Evolutionary conservation across 139 green algal genomes (phyloP), one percentile per base, ranked within the genome.

Genomic region (Pleodorina starrii): DNA sequence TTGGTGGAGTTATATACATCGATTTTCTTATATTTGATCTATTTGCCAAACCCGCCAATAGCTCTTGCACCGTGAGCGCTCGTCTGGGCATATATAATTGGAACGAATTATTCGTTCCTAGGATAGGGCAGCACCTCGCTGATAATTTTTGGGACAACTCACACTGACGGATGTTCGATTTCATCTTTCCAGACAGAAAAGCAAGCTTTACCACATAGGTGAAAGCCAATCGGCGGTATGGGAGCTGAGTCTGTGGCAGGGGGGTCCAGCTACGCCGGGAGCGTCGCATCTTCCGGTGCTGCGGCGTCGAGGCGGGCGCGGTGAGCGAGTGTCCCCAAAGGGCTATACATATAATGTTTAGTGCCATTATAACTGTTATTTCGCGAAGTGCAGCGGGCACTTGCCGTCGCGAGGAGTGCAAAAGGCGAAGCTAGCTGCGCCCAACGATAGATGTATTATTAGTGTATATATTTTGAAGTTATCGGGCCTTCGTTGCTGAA

Each of bases 221-320:
- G 17, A 60, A 60, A 27, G 17, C 17, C 51, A 60, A 60, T 27
- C 51, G 51, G 17, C 51, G 14, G 51, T 17, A 14, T 14, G 14
- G 17, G 51, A 19, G 68, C 68, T 7, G 68, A 48, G 68, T 76
- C 68, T 25, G 68, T 76, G 19, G 29, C 42, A 2, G 73, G 73
- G 36, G 71, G 19, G 21, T 81, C 73, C 19, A 81, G 73, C 23
- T 81, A 81, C 27, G 73, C 73, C 10, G 73, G 73, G n/a, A 60
- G 42, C 25, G 73, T 81, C 4, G 73, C 73, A 21, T 81, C 73
- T 21, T 81, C 73, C 10, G 14, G 42, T 16, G 40, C 73, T 0
- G 59, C 73, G 5, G 23, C 29, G 0, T 81, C 73, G 16, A 57
- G 42, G 11, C 73, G 73, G 10, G 73, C 27, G 11, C 73, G 42